Conservation (phyloP, 148 eudicot genomes). For the Vaccinium corymbosum region DNA sequence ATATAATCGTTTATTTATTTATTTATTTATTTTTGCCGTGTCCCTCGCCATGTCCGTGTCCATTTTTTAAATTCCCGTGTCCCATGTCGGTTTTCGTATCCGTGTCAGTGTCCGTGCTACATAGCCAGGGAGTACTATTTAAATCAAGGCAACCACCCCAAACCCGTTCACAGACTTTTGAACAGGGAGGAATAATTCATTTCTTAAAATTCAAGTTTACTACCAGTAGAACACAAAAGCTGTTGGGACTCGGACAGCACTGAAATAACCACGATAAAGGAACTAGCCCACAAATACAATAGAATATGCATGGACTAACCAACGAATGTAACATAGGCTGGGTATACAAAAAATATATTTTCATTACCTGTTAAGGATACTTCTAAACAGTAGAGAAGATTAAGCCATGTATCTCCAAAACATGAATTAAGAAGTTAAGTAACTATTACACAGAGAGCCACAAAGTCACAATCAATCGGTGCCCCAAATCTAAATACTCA, state of each 20-base stretch:
- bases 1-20: too few relatives aligned
- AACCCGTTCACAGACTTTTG: not conserved
- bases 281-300: not conserved
- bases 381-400: not conserved
- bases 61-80: too few relatives aligned
- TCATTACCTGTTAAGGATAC: not conserved
- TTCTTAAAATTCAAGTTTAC: not conserved
- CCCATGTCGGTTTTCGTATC: too few relatives aligned
- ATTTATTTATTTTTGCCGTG: too few relatives aligned
- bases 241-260: not conserved
- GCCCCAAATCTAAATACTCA: too few relatives aligned
- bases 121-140: not conserved
- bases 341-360: not conserved
- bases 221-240: not conserved
- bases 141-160: not conserved
- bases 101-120: too few relatives aligned
- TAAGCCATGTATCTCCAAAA: not conserved
- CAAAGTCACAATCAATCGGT: not conserved
- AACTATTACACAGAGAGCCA: not conserved
- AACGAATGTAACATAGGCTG: not conserved
- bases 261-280: not conserved
- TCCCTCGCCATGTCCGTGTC: too few relatives aligned
- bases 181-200: not conserved
- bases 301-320: not conserved
- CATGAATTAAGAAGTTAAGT: not conserved